Percentiles rank a stretch among this genome's conserved stretches.
Conservation (phyloP, 768 basidiomycete genomes). For the Atractiella rhizophila region DNA sequence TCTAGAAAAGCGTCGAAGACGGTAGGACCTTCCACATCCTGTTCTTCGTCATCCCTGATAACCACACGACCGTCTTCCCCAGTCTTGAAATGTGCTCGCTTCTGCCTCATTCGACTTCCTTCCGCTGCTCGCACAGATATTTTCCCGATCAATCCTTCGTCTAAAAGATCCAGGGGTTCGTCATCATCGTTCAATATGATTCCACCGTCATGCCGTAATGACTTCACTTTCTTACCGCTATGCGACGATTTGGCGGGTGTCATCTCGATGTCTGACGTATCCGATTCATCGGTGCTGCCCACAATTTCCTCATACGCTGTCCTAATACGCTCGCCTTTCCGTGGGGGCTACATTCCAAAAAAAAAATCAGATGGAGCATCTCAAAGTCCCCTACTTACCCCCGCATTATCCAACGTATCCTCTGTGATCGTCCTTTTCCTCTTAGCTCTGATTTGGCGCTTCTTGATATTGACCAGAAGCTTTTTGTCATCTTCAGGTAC, state of each 20-base stretch:
- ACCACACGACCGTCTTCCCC: slow-evolving; percentile 41
- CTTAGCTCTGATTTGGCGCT: slow-evolving; percentile 79
- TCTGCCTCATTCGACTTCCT: slow-evolving; percentile 18
- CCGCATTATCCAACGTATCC: slow-evolving; percentile 30
- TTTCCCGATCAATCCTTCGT: slow-evolving; percentile 30
- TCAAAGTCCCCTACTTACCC: slow-evolving; percentile 16
- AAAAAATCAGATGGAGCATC: neutral
- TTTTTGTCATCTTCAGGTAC: slow-evolving; percentile 61
- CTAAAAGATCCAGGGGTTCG: slow-evolving; percentile 80
- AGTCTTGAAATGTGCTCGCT: neutral
- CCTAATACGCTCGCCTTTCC: slow-evolving; percentile 33
- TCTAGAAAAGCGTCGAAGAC: slow-evolving; percentile 63
- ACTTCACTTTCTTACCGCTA: no score
- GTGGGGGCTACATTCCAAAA: slow-evolving; percentile 22
- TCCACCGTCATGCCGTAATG: no score
- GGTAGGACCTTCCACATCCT: no score
- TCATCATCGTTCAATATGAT: slow-evolving; percentile 39
- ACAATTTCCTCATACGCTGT: slow-evolving; percentile 93
- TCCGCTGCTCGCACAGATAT: slow-evolving; percentile 20
- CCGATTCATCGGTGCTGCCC: slow-evolving; percentile 85
- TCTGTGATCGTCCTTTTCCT: slow-evolving; percentile 38
- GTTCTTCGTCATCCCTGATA: slow-evolving; percentile 52
- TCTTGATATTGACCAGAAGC: slow-evolving; percentile 78
- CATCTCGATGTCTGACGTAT: slow-evolving; percentile 30
- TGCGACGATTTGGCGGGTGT: slow-evolving; percentile 1